phyloP scores from a whole-genome alignment of 176 grass and related monocot genomes.

The Triticum monococcum region DNA sequence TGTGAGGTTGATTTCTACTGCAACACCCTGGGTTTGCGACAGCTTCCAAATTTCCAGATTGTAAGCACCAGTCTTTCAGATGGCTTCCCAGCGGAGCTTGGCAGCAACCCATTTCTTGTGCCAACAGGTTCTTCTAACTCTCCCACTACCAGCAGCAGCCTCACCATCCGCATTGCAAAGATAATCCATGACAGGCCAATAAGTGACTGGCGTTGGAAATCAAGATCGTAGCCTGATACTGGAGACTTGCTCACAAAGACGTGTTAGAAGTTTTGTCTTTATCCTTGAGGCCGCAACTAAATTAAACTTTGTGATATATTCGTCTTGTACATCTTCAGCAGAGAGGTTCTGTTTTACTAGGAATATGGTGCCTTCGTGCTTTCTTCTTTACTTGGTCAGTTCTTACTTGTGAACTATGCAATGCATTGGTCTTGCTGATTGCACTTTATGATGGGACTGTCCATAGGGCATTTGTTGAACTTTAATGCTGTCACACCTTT shows the following conservation, averaged over 20 bases:
- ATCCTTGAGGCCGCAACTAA: neutral
- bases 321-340: no score
- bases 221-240: no score
- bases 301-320: neutral
- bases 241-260: no score
- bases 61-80: neutral
- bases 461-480: no score
- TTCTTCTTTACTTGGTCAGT: no score
- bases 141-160: neutral
- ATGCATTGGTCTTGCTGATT: no score
- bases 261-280: neutral
- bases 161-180: neutral
- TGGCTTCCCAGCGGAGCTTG: neutral
- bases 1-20: neutral
- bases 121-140: neutral
- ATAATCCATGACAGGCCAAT: neutral
- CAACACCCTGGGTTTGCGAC: neutral
- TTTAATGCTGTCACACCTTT: no score
- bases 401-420: no score
- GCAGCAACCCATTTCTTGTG: neutral
- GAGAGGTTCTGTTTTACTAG: no score
- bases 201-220: neutral
- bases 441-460: no score
- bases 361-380: no score
- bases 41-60: neutral